Evolutionary conservation across 371 early-diverging fungal species (phyloP), one percentile per base, ranked within the genome.

Genomic region (Vairimorpha necatrix): DNA sequence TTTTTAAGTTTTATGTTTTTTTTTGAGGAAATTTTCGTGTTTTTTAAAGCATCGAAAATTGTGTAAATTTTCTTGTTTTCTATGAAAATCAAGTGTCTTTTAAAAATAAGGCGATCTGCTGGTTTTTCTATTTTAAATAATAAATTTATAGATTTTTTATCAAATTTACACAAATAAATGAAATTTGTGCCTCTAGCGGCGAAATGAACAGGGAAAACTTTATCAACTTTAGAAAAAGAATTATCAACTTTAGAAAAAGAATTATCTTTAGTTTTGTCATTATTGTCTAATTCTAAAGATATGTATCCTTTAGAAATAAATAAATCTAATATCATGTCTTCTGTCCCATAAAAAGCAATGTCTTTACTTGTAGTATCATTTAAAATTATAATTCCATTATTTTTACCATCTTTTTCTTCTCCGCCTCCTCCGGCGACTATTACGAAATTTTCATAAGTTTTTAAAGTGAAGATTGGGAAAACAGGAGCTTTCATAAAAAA

Each of bases 371-470:
- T 38, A 16, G 22, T 32, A 4, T 42, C 33, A 20, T 70, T 63
- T 16, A 80, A 18, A 13, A 77, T 53, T 24, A 69, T 18, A 1
- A 83, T 34, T 13, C 83, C 83, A 67, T 83, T 83, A 0, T 68
- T 22, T 38, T 80, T 78, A 14, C 83, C 83, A 77, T 60, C 80
- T 18, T 72, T 47, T 22, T 60, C 30, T 46, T 78, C 66, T 42
- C 83, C 83, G 16, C 83, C 83, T 0, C 83, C 83, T 16, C 83
- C 83, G 30, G 74, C 80, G 20, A 53, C 65, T 56, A 83, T 33
- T 13, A 83, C 54, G 4, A 47, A 16, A 16, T 38, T 36, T 14
- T 53, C 34, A 13, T 33, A 62, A 7, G 66, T 60, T 50, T 70
- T 70, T 28, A 83, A 11, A 34, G 36, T 67, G 69, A 79, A 83